Base-by-base conservation (phyloP, 768 basidiomycete species). In the Mycena galericulata region DNA sequence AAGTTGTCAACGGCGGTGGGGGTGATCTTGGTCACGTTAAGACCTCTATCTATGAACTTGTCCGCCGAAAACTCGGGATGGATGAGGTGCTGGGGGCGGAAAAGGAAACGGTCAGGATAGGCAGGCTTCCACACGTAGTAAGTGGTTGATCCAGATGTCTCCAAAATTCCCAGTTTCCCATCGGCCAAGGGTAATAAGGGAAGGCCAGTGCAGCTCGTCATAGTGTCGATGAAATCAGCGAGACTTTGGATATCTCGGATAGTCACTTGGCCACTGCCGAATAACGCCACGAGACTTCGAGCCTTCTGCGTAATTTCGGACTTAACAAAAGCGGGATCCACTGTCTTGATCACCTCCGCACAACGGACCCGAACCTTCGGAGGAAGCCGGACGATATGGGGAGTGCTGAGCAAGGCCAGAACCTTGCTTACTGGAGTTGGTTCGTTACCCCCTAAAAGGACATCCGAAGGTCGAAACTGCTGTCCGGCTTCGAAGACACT, bases 101-200 rank as follows among this genome's bases (percentile, higher is more conserved):
- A 83, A 58, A 75, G 71, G 3, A 38, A 62, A 9, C 45, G 55
- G 38, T 61, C 64, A 4, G 60, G 45, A 32, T 58, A 34, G 9
- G 72, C 67, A 5, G 77, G 72, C 36, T 40, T 73, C 75, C 78
- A 81, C 3, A 76, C 63, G 49, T 76, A 82, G 55, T 79, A 77
- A 6, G 59, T 55, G 0, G 59, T 53, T 17, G 67, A 59, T 34
- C 61, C 62, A n/a, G 51, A 61, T 10, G 54, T 32, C 43, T 75
- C 29, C 11, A 84, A 74, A 2, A 64, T 67, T 2, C 74, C 78
- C 49, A 79, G 79, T 0, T 65, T 75, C 8, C 74, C 78, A 63
- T 83, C 70, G 22, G 79, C 75, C n/a, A 85, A 74, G 7, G 81
- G 83, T 1, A 86, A 62, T 3, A 86, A 74, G 2, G 74, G 72